Base-by-base conservation (phyloP, 306 rosid species). In the Citrullus colocynthis region DNA sequence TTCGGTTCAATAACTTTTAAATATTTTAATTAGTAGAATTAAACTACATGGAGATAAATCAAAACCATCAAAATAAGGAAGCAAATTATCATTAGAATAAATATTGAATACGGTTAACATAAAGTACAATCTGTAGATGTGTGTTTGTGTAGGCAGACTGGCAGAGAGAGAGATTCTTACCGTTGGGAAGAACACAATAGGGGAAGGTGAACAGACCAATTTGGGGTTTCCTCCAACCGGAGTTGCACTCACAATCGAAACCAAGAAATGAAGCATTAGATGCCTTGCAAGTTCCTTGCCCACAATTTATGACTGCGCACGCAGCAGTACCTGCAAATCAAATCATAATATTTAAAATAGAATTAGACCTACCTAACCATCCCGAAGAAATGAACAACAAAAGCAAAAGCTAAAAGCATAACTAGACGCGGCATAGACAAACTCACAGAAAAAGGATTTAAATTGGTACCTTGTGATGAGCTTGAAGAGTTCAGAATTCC, bases 201-300 rank as follows among this genome's bases (percentile, higher is more conserved):
- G 85, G 84, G 52, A 77, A 66, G 34, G 70, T 51, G 71, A 81
- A 54, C 28, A 58, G 41, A 37, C 83, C 87, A 79, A 84, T 51
- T 64, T 66, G 77, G 8, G 55, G 76, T 79, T 73, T 28, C 48
- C 45, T 77, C 84, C 81, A 82, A 67, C 84, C 85, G 77, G 82
- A 60, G 42, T 77, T 1, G 59, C 87, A 86, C 44, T 81, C 87
- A 30, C 86, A 86, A 10, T 86, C 80, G 28, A 81, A 84, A 32
- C 89, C 86, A 51, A 75, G 52, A 41, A 42, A 4, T 80, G 89
- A 72, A 60, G 48, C 63, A 59, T 48, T 74, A 44, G 89, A 82
- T 32, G 66, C 54, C 78, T 65, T 82, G 82, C 86, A 86, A 41
- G 48, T 74, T 82, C 89, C 87, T 80, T 82, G 69, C 83, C 82